Evolutionary conservation across 148 eudicot genomes (phyloP).

Genomic region (Rhododendron ferrugineum): DNA sequence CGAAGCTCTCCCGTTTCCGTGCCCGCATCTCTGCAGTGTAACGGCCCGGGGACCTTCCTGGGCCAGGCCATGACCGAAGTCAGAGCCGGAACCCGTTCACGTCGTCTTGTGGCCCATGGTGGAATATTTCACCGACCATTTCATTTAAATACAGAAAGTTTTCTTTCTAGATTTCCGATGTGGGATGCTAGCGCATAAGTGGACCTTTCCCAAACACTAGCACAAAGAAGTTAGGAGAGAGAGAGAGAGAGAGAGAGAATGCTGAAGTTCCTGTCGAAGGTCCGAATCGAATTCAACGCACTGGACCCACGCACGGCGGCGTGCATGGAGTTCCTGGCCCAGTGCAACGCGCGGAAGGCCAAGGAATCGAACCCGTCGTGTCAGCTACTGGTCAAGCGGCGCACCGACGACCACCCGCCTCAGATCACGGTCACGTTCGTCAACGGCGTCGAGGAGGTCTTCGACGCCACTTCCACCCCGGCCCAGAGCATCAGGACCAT

Average conservation of each 20-base stretch:
- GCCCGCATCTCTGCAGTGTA: slow-evolving; percentile 39
- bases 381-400: slow-evolving; percentile 64
- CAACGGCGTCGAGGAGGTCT: slow-evolving; percentile 71
- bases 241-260: slow-evolving; percentile 25
- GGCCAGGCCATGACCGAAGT: neutral
- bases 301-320: slow-evolving; percentile 69
- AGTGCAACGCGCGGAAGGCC: slow-evolving; percentile 76
- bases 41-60: slow-evolving; percentile 49
- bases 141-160: neutral
- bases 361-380: slow-evolving; percentile 80
- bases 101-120: slow-evolving; percentile 1
- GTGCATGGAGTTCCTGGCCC: slow-evolving; percentile 78
- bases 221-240: neutral
- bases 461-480: slow-evolving; percentile 70
- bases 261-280: slow-evolving; percentile 89
- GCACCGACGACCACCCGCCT: slow-evolving; percentile 78
- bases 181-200: neutral
- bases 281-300: slow-evolving; percentile 82
- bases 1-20: slow-evolving; percentile 22
- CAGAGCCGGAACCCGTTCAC: slow-evolving; percentile 23
- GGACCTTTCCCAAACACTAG: too few species aligned
- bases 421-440: slow-evolving; percentile 80
- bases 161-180: neutral
- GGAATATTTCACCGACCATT: fast-evolving
- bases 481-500: slow-evolving; percentile 68